Conservation (phyloP, 2,329 filamentous ascomycete genomes). For the Lasiodiplodia gonubiensis region DNA sequence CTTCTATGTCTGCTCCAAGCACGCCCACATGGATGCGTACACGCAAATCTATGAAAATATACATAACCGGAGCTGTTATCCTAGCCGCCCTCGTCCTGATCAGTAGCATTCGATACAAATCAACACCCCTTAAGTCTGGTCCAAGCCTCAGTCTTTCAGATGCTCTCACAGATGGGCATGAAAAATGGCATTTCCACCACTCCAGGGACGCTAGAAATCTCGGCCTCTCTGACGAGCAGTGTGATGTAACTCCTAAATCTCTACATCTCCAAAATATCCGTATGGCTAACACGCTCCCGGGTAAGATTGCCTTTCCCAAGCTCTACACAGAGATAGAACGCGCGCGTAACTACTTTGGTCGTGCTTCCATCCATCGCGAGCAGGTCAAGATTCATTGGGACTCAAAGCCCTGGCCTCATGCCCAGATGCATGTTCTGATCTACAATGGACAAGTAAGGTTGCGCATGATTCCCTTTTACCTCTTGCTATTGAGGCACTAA, state of each 20-base stretch:
- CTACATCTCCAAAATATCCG: not conserved
- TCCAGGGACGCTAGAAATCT: slow-evolving; percentile 12
- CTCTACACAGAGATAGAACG: slow-evolving; percentile 18
- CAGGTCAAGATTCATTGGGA: slow-evolving; percentile 2
- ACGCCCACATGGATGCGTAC: too few relatives aligned
- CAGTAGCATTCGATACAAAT: too few relatives aligned
- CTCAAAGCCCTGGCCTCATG: not conserved
- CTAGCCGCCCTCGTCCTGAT: too few relatives aligned
- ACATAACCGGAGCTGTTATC: too few relatives aligned
- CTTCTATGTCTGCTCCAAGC: too few relatives aligned
- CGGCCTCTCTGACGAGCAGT: slow-evolving; percentile 18
- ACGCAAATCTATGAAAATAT: too few relatives aligned
- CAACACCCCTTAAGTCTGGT: too few relatives aligned
- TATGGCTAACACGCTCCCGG: not conserved
- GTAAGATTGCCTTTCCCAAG: slow-evolving; percentile 11
- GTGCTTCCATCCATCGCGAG: slow-evolving; percentile 1
- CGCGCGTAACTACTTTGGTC: not conserved
- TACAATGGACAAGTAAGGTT: slow-evolving; percentile 21
- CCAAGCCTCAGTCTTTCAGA: not conserved
- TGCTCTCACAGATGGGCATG: not conserved
- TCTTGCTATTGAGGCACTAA: not conserved
- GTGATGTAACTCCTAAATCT: slow-evolving; percentile 7
- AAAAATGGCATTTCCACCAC: slow-evolving; percentile 9
- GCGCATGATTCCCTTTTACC: not conserved
- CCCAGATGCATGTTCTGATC: slow-evolving; percentile 21